A percentile compares a stretch with the other conserved stretches of the same genome.
phyloP scores from a whole-genome alignment of 164 flowering plant species.

The Tetracentron sinense region DNA sequence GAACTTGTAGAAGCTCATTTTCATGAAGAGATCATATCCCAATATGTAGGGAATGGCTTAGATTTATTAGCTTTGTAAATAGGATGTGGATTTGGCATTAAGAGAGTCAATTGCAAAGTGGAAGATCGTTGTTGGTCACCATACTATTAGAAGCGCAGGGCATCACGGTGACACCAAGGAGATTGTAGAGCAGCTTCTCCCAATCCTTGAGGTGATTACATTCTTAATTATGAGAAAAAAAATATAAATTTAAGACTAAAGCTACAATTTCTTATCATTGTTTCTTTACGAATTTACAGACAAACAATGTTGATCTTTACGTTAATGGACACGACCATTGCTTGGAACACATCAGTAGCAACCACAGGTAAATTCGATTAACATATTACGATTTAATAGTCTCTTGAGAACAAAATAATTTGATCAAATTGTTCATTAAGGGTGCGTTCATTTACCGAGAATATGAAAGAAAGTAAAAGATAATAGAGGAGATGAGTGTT shows the following conservation, averaged over 20 bases:
- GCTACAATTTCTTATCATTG: background rate
- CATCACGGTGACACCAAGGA: constrained; percentile 41
- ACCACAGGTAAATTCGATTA: constrained; percentile 33
- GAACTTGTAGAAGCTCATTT: background rate
- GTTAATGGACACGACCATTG: constrained; percentile 71
- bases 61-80: background rate
- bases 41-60: background rate
- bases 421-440: too few relatives aligned
- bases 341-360: constrained; percentile 46
- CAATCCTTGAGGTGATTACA: constrained; percentile 33
- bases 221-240: too few relatives aligned
- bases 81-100: constrained; percentile 38
- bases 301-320: constrained; percentile 47
- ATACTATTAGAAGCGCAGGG: constrained; percentile 38
- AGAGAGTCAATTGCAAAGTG: constrained; percentile 36
- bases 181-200: constrained; percentile 30
- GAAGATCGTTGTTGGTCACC: constrained; percentile 53
- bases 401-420: background rate
- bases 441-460: too few relatives aligned
- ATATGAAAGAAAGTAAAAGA: too few relatives aligned
- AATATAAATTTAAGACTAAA: background rate
- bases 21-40: background rate
- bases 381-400: background rate
- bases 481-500: too few relatives aligned
- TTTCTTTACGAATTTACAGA: constrained; percentile 28